phyloP scores from a whole-genome alignment of 345 rosid genomes.

The Populus simonii region DNA sequence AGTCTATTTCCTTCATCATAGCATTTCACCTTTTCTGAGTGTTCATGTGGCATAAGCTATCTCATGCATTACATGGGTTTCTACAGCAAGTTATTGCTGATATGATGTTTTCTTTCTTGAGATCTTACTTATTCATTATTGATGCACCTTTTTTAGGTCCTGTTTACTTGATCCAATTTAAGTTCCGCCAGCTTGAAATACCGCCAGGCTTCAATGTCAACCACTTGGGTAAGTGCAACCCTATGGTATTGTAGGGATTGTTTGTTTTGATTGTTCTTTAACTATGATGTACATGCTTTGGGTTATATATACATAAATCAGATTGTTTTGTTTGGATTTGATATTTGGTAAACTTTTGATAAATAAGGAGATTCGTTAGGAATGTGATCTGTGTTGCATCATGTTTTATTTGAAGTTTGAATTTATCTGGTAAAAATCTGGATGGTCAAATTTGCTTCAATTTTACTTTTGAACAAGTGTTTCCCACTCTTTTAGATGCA shows the following conservation, averaged over 20 bases:
- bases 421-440: background rate
- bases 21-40: background rate
- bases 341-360: background rate
- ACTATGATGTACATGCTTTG: background rate
- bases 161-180: constrained; percentile 80
- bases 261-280: background rate
- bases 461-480: background rate
- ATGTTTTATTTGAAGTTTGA: background rate
- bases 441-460: background rate
- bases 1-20: background rate
- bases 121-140: background rate
- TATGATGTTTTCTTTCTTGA: background rate
- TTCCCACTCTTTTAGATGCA: background rate
- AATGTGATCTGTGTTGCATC: no score
- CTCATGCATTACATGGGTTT: no score
- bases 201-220: constrained; percentile 74
- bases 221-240: constrained; percentile 61
- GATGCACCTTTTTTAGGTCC: constrained; percentile 47
- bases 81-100: no score
- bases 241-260: background rate
- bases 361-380: background rate
- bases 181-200: constrained; percentile 89
- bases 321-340: background rate
- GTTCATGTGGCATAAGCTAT: background rate
- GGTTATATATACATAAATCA: background rate